Evolutionary conservation across 768 basidiomycete species (phyloP).

Genomic region (Rhizopogon roseolus): DNA sequence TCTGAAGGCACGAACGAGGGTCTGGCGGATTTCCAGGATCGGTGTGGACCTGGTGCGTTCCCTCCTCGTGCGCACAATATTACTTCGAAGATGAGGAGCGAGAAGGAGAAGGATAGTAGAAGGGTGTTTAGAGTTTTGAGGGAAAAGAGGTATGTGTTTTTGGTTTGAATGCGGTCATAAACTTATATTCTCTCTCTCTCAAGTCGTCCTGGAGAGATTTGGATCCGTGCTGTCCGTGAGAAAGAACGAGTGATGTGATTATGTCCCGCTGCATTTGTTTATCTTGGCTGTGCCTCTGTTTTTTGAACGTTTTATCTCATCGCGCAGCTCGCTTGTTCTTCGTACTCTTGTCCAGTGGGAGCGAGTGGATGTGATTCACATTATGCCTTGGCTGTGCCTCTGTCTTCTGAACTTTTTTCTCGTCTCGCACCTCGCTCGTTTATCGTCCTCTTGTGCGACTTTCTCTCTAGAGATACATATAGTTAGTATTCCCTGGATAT

Average conservation of each 20-base stretch:
- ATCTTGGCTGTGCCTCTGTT: background rate
- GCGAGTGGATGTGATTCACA: no score
- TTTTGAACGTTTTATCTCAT: background rate
- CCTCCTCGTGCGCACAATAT: constrained; percentile 48
- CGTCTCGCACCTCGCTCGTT: background rate
- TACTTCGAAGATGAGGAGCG: constrained; percentile 28
- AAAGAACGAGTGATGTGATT: constrained; percentile 56
- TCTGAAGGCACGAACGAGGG: constrained; percentile 87
- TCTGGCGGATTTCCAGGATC: constrained; percentile 67
- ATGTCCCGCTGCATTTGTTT: background rate
- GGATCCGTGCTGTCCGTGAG: constrained; percentile 60
- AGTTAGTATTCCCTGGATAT: background rate
- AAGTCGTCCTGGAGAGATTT: constrained; percentile 72
- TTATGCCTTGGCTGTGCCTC: background rate
- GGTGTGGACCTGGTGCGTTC: constrained; percentile 66
- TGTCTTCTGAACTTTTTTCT: background rate
- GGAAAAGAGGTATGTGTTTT: constrained; percentile 61
- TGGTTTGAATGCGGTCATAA: background rate
- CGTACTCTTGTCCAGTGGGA: background rate
- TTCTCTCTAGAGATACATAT: background rate
- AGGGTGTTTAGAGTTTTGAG: constrained; percentile 69
- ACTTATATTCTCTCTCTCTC: constrained; percentile 4
- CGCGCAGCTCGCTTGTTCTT: background rate
- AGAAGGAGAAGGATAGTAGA: constrained; percentile 39
- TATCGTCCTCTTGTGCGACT: background rate